Evolutionary conservation across 257 asterid species (phyloP).

Genomic region (Jacaranda copaia): DNA sequence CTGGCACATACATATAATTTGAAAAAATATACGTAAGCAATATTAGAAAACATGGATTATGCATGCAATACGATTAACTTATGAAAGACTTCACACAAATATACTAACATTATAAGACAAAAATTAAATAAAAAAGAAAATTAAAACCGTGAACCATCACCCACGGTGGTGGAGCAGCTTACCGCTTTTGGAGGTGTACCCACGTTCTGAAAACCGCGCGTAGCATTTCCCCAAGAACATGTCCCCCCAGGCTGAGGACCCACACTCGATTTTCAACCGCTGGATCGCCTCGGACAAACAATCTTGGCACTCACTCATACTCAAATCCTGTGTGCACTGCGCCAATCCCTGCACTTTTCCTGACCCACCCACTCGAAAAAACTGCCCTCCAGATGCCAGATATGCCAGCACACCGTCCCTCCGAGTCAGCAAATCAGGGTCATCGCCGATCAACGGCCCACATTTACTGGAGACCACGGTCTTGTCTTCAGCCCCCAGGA

Average conservation of each 20-base stretch:
- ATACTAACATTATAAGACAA: not conserved
- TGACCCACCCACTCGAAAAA: conserved; percentile 72
- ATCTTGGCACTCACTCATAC: conserved; percentile 72
- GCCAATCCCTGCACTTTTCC: conserved; percentile 77
- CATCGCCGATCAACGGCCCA: conserved; percentile 57
- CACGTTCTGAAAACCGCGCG: conserved; percentile 85
- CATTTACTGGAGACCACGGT: conserved; percentile 60
- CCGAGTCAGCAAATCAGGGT: conserved; percentile 50
- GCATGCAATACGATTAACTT: not conserved
- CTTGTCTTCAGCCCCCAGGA: conserved; percentile 74
- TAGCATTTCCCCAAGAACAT: conserved; percentile 88
- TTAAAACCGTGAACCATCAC: conserved; percentile 43
- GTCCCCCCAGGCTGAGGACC: conserved; percentile 74
- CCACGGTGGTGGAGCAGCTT: conserved; percentile 42
- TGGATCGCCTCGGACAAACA: conserved; percentile 77
- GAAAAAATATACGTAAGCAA: too few relatives aligned
- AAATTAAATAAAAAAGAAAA: conserved; percentile 8
- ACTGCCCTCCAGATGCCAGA: conserved; percentile 65
- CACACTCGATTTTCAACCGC: conserved; percentile 75
- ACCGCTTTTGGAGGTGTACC: conserved; percentile 55
- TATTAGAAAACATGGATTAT: too few relatives aligned
- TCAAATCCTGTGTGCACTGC: conserved; percentile 90
- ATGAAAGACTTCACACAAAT: not conserved
- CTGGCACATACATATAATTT: too few relatives aligned
- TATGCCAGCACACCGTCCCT: conserved; percentile 62